phyloP scores from a whole-genome alignment of 176 grass and related monocot species.

The Metroxylon sagu region DNA sequence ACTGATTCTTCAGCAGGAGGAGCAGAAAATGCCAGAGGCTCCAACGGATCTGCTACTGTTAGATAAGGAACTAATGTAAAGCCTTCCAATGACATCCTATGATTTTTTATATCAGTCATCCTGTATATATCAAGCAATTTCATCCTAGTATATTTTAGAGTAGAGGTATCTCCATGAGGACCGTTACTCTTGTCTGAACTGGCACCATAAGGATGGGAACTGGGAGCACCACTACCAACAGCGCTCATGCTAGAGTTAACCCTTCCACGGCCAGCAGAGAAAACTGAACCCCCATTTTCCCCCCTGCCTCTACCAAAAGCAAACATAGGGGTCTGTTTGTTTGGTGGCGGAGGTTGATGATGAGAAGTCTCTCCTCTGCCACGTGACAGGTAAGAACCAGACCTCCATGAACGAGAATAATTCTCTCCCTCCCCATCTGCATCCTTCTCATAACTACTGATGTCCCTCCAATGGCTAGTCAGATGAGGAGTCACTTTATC shows the following conservation, averaged over 20 bases:
- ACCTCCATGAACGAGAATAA: constrained; percentile 73
- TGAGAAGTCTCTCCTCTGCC: constrained; percentile 60
- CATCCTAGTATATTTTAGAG: constrained; percentile 88
- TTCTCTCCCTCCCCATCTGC: constrained; percentile 39
- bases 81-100: constrained; percentile 46
- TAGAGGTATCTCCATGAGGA: constrained; percentile 37
- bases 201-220: constrained; percentile 39
- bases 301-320: constrained; percentile 61
- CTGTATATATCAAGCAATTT: constrained; percentile 96
- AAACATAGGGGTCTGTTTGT: constrained; percentile 37
- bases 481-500: constrained; percentile 43
- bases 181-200: constrained; percentile 62
- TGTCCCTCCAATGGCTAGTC: constrained; percentile 37
- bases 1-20: constrained; percentile 72
- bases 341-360: constrained; percentile 26
- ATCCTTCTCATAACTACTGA: constrained; percentile 58
- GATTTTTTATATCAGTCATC: constrained; percentile 52
- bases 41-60: constrained; percentile 48
- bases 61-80: constrained; percentile 51
- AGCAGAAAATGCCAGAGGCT: constrained; percentile 78
- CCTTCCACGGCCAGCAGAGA: constrained; percentile 51
- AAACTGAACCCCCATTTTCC: constrained; percentile 44
- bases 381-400: constrained; percentile 48
- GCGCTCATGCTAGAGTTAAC: constrained; percentile 41
- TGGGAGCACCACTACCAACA: constrained; percentile 35